Evolutionary conservation across 352 stramenopile genomes (phyloP).

Genomic region (Phytophthora cryptogea): DNA sequence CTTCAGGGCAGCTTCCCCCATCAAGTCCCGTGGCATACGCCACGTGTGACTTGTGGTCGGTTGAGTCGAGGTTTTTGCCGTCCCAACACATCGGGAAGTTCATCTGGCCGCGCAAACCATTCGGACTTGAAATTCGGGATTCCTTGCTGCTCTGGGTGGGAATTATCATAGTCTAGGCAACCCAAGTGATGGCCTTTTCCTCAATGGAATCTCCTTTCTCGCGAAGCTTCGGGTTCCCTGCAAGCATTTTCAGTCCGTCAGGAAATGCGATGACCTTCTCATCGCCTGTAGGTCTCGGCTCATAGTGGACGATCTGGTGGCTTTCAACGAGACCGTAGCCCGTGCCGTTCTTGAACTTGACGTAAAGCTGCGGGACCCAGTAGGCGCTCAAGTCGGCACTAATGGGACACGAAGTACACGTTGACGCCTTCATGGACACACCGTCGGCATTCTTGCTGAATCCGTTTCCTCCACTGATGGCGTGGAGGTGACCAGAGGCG

Average conservation of each 20-base stretch:
- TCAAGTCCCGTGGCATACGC: constrained; percentile 51
- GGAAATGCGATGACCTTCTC: constrained; percentile 54
- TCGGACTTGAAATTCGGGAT: constrained; percentile 48
- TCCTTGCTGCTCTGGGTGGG: constrained; percentile 43
- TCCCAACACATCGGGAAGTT: constrained; percentile 69
- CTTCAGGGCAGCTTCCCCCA: constrained; percentile 39
- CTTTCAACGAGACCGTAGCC: constrained; percentile 56
- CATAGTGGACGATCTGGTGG: constrained; percentile 60
- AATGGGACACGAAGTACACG: constrained; percentile 57
- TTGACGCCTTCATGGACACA: constrained; percentile 42
- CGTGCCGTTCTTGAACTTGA: constrained; percentile 61
- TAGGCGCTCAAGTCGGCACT: constrained; percentile 52
- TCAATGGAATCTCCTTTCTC: constrained; percentile 40
- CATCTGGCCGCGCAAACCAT: constrained; percentile 51
- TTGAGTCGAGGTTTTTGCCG: constrained; percentile 48
- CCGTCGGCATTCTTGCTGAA: constrained; percentile 52
- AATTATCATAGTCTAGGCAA: constrained; percentile 55
- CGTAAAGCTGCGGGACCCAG: constrained; percentile 56
- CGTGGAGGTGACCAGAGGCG: constrained; percentile 42
- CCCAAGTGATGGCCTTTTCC: constrained; percentile 49
- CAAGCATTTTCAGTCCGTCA: constrained; percentile 52
- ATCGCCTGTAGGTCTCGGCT: constrained; percentile 33
- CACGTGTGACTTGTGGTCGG: constrained; percentile 56
- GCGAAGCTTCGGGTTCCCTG: constrained; percentile 43
- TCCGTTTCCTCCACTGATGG: constrained; percentile 52